Conservation (phyloP, 495 filamentous ascomycete genomes). For the Neurospora tetraspora region DNA sequence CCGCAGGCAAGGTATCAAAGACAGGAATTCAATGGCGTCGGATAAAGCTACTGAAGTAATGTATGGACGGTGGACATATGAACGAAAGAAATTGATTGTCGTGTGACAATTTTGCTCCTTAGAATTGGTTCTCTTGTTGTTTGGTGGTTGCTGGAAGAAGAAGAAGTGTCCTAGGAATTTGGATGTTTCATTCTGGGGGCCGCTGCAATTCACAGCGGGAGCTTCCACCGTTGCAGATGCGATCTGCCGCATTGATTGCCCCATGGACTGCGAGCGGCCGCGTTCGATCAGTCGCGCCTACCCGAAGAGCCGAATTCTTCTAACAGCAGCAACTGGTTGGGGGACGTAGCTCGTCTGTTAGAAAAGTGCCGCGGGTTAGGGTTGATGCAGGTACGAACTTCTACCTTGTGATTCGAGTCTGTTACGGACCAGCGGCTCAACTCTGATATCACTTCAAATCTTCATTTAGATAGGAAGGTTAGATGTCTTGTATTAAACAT, state of each 20-base stretch:
- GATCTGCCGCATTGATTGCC: not conserved
- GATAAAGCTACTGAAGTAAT: not conserved
- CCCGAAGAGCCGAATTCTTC: not conserved
- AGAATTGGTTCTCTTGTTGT: not conserved
- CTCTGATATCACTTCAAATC: not conserved
- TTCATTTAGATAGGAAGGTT: not conserved
- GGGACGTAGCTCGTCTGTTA: not conserved
- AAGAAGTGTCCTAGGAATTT: not conserved
- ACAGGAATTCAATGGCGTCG: not conserved
- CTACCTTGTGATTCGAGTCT: not conserved
- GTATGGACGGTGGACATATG: not conserved
- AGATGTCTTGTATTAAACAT: not conserved
- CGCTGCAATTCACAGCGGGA: no score
- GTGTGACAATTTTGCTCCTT: not conserved
- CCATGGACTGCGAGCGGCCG: not conserved
- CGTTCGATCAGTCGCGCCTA: not conserved
- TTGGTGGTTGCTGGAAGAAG: not conserved
- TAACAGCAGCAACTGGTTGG: not conserved
- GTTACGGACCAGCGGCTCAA: not conserved
- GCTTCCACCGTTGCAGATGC: not conserved
- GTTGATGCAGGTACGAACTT: not conserved
- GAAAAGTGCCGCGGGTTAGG: not conserved
- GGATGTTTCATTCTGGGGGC: not conserved
- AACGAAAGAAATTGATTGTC: not conserved
- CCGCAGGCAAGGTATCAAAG: not conserved